phyloP scores from a whole-genome alignment of 2,329 filamentous ascomycete species.

The Xylaria sp. region DNA sequence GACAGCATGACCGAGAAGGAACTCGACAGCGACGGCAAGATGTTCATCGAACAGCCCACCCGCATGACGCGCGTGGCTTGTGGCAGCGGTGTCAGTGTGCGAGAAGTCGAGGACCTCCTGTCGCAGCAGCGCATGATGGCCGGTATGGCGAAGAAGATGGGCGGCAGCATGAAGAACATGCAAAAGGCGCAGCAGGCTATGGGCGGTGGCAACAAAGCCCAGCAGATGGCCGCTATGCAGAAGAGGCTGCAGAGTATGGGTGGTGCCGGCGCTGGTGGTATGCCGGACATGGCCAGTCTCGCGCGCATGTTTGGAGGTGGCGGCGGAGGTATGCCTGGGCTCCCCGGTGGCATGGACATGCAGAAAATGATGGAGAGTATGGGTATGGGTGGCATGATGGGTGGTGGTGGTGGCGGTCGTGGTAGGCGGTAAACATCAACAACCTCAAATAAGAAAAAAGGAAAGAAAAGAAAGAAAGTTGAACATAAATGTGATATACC shows the following conservation, averaged over 20 bases:
- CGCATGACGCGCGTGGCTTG: constrained; percentile 92
- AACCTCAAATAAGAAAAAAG: constrained; percentile 1
- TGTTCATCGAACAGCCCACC: constrained; percentile 91
- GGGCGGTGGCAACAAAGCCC: constrained; percentile 89
- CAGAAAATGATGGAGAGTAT: constrained; percentile 82
- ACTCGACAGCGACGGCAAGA: constrained; percentile 92
- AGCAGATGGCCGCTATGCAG: constrained; percentile 97
- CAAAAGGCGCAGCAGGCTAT: constrained; percentile 91
- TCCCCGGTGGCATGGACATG: constrained; percentile 81
- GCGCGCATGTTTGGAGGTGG: constrained; percentile 91
- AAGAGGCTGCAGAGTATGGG: constrained; percentile 95
- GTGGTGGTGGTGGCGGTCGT: constrained; percentile 53
- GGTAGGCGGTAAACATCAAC: constrained; percentile 43
- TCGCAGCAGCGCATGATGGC: constrained; percentile 99
- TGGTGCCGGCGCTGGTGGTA: constrained; percentile 71
- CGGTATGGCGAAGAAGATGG: constrained; percentile 99
- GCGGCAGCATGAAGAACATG: constrained; percentile 97
- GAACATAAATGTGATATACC: neutral
- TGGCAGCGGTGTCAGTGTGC: constrained; percentile 89
- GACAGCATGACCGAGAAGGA: constrained; percentile 98
- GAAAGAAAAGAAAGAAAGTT: neutral
- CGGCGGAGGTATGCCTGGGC: constrained; percentile 62
- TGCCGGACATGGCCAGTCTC: constrained; percentile 86
- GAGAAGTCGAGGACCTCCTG: constrained; percentile 94
- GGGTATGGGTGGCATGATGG: constrained; percentile 70